Evolutionary conservation across 106 monocot genomes (phyloP).

Genomic region (Platanthera guangdongensis): DNA sequence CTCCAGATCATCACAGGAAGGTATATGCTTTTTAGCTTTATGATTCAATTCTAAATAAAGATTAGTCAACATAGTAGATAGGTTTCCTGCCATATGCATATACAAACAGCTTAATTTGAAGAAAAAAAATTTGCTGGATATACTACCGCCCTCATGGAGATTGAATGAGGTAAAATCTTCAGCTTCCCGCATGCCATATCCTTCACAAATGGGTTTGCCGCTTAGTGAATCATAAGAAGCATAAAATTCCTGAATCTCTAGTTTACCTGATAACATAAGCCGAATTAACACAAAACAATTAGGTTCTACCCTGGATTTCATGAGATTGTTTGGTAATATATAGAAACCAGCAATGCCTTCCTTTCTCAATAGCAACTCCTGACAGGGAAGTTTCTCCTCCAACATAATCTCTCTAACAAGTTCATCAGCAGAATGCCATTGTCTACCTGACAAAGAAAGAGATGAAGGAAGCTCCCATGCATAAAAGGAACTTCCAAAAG

Average conservation of each 20-base stretch:
- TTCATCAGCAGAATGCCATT: conserved; percentile 11
- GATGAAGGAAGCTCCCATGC: conserved; percentile 79
- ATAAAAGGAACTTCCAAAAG: conserved; percentile 18
- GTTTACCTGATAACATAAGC: conserved; percentile 56
- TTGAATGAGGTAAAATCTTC: conserved; percentile 1
- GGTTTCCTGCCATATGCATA: conserved; percentile 47
- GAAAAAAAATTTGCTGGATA: conserved; percentile 9
- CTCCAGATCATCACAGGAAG: conserved; percentile 20
- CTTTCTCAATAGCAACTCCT: conserved; percentile 14
- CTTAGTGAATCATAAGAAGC: conserved; percentile 14
- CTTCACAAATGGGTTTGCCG: background rate
- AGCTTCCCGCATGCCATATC: conserved; percentile 2
- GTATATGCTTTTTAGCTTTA: background rate
- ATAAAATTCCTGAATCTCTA: conserved; percentile 65
- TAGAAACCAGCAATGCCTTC: conserved; percentile 54
- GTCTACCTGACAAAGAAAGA: conserved; percentile 36
- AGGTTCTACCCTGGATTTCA: conserved; percentile 7
- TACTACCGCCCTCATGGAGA: conserved; percentile 7
- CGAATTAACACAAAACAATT: conserved; percentile 55
- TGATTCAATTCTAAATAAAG: conserved; percentile 1
- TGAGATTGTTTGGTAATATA: conserved; percentile 30
- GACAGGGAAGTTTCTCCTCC: conserved; percentile 5
- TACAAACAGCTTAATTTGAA: conserved; percentile 39
- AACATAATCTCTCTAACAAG: conserved; percentile 28
- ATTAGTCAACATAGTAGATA: conserved; percentile 19